These are phyloP conservation scores for Suaeda aralocaspica DNA, from an alignment of 148 eudicot genomes.

Conservation along the genomic window DNA sequence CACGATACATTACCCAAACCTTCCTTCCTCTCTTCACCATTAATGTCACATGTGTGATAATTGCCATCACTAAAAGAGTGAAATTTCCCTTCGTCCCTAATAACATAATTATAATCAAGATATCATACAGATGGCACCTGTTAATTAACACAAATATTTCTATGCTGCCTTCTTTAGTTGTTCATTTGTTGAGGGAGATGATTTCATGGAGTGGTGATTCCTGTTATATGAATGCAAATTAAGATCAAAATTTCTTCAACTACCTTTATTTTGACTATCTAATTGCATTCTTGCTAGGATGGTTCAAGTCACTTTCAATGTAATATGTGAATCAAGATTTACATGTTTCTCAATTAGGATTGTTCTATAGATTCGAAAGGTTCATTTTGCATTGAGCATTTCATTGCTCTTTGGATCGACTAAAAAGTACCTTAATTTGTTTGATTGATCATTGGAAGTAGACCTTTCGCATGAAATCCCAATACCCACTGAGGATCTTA, in stretches of 20 bases:
- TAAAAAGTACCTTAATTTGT: not conserved
- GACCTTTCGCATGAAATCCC: not conserved
- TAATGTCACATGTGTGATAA: too few species aligned
- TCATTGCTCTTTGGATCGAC: not conserved
- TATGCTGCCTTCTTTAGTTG: not conserved
- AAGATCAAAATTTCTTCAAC: not conserved
- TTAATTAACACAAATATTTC: too few species aligned
- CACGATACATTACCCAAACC: too few species aligned
- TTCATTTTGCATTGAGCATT: not conserved
- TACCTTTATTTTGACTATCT: not conserved
- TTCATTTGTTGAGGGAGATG: not conserved
- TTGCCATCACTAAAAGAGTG: too few species aligned
- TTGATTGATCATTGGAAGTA: not conserved
- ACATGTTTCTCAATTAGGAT: not conserved
- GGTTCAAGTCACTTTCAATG: too few species aligned
- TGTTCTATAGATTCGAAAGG: not conserved
- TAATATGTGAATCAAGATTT: not conserved
- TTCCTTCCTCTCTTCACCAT: too few species aligned
- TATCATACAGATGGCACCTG: too few species aligned
- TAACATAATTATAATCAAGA: too few species aligned
- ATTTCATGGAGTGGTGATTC: not conserved
- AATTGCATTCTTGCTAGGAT: not conserved
- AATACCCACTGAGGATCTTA: too few species aligned
- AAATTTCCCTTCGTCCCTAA: too few species aligned
- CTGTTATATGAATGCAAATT: not conserved